Percentiles rank a stretch among this genome's conserved stretches.
Conservation (phyloP, 768 basidiomycete species). For the Termitomyces sp. region DNA sequence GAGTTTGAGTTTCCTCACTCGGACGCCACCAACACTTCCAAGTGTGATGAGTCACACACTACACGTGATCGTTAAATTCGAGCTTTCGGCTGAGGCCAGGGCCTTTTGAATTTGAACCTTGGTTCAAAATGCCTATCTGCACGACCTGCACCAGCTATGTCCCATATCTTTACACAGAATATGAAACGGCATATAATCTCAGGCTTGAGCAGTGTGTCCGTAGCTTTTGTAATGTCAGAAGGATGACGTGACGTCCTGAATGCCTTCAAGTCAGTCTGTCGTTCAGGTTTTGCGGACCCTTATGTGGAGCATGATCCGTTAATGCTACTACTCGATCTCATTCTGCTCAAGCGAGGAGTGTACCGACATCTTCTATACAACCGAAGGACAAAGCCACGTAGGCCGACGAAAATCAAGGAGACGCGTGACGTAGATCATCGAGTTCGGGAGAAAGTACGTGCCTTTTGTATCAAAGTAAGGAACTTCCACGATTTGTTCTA, state of each 20-base stretch:
- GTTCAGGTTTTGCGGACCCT: conserved; percentile 65
- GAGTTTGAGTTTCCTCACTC: too few relatives aligned
- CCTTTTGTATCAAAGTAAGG: background rate
- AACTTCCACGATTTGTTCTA: background rate
- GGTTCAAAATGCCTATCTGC: conserved; percentile 58
- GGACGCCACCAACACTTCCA: too few relatives aligned
- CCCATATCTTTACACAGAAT: conserved; percentile 74
- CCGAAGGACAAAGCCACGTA: conserved; percentile 60
- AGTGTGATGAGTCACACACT: too few relatives aligned
- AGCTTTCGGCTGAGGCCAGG: too few relatives aligned
- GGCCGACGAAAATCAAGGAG: conserved; percentile 20
- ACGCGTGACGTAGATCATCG: background rate
- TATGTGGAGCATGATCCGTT: conserved; percentile 82
- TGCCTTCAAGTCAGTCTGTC: conserved; percentile 44
- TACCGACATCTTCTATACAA: conserved; percentile 82
- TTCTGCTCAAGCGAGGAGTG: conserved; percentile 76
- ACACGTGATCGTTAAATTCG: too few relatives aligned
- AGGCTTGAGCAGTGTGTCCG: conserved; percentile 81
- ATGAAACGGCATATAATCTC: conserved; percentile 72
- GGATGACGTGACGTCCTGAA: background rate
- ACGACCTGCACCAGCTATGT: conserved; percentile 65
- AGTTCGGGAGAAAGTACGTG: conserved; percentile 21
- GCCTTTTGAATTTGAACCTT: too few relatives aligned
- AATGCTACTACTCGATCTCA: conserved; percentile 71
- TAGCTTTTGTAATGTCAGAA: conserved; percentile 11